A percentile compares a stretch with the other conserved stretches of the same genome.
phyloP scores from a whole-genome alignment of 169 alveolate genomes.

The Besnoitia besnoiti region DNA sequence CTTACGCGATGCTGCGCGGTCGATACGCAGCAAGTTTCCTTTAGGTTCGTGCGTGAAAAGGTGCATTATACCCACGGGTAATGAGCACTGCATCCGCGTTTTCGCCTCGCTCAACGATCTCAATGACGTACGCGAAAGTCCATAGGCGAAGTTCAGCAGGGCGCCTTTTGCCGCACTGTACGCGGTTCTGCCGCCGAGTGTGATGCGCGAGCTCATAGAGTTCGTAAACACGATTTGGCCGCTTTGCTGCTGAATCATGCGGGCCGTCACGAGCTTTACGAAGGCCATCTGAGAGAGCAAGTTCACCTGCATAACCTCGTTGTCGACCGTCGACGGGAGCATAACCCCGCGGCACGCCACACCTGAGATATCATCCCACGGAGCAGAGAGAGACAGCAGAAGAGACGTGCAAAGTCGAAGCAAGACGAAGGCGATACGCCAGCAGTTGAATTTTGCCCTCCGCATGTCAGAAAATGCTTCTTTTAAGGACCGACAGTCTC shows the following conservation, averaged over 20 bases:
- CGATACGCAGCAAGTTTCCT: too few species aligned
- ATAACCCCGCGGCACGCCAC: slow-evolving; percentile 25
- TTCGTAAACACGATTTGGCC: slow-evolving; percentile 11
- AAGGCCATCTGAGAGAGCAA: slow-evolving; percentile 4
- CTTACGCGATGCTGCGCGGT: too few species aligned
- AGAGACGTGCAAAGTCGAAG: background rate
- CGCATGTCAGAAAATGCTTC: too few species aligned
- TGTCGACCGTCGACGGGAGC: slow-evolving; percentile 17
- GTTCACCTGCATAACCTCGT: background rate
- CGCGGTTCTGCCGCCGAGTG: slow-evolving; percentile 44
- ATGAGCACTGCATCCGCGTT: too few species aligned
- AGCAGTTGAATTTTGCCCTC: too few species aligned
- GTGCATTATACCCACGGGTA: too few species aligned
- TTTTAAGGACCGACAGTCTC: too few species aligned
- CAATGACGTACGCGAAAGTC: slow-evolving; percentile 14
- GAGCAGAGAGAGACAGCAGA: background rate
- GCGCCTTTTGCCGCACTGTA: slow-evolving; percentile 35
- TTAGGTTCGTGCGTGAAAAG: too few species aligned
- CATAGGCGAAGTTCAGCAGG: slow-evolving; percentile 23
- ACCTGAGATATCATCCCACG: background rate
- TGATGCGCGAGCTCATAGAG: slow-evolving; percentile 18
- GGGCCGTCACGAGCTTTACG: slow-evolving; percentile 19
- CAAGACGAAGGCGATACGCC: too few species aligned
- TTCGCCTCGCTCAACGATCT: background rate
- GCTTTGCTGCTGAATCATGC: slow-evolving; percentile 24